A percentile compares a stretch with the other conserved stretches of the same genome.
phyloP scores from a whole-genome alignment of 2,329 filamentous ascomycete genomes.

The Monascus ruber region DNA sequence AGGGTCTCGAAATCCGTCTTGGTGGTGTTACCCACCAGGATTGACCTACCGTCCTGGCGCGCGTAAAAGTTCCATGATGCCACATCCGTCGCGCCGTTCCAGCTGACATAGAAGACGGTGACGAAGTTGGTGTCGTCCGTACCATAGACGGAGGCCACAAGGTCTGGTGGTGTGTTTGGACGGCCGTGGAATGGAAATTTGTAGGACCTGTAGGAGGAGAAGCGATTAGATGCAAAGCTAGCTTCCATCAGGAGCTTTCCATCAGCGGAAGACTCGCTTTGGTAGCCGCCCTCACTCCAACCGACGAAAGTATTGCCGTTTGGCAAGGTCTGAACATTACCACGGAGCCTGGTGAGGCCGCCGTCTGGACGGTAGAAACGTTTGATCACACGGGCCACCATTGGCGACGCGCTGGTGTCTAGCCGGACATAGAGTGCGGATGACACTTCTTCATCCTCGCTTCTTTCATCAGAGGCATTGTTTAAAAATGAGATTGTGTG shows the following conservation, averaged over 20 bases:
- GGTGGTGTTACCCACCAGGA: slow-evolving; percentile 6
- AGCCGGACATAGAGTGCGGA: slow-evolving; percentile 21
- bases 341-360: slow-evolving; percentile 22
- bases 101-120: slow-evolving; percentile 25
- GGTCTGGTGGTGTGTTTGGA: slow-evolving; percentile 18
- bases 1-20: slow-evolving; percentile 17
- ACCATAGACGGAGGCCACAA: slow-evolving; percentile 23
- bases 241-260: slow-evolving; percentile 27
- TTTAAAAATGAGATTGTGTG: slow-evolving; percentile 23
- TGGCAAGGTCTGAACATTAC: slow-evolving; percentile 22
- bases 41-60: slow-evolving; percentile 1
- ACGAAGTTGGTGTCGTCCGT: slow-evolving; percentile 10
- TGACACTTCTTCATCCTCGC: slow-evolving; percentile 16
- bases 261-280: slow-evolving; percentile 23
- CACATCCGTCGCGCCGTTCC: slow-evolving; percentile 42
- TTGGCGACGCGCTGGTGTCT: slow-evolving; percentile 13
- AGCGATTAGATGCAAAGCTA: slow-evolving; percentile 20
- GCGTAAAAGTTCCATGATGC: slow-evolving; percentile 26
- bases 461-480: slow-evolving; percentile 22
- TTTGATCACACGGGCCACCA: slow-evolving; percentile 18
- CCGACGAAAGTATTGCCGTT: slow-evolving; percentile 27
- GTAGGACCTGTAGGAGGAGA: slow-evolving; percentile 31
- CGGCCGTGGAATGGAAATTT: slow-evolving; percentile 27
- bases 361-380: slow-evolving; percentile 25
- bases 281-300: slow-evolving; percentile 27